Evolutionary conservation across 805 yeast species (phyloP).

Genomic region (Lachancea fermentati): DNA sequence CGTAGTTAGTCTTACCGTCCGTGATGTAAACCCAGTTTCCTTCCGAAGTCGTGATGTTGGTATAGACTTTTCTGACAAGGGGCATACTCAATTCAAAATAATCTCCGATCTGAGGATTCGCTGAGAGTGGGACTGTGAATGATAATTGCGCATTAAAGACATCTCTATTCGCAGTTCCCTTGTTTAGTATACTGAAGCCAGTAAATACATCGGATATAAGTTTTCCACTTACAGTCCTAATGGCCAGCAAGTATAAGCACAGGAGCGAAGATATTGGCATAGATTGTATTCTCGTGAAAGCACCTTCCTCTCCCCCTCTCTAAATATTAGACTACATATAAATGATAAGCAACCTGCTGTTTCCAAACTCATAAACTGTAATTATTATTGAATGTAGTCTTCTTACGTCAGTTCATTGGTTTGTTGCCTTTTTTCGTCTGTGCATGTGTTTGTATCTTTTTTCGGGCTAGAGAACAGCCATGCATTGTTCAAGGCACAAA

Average conservation of each 20-base stretch:
- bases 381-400: too few species aligned
- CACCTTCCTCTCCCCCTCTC: too few species aligned
- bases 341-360: too few species aligned
- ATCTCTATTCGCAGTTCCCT: constrained; percentile 4
- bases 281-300: too few species aligned
- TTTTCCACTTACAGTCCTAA: constrained; percentile 9
- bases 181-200: constrained; percentile 6
- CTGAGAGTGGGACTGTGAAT: constrained; percentile 9
- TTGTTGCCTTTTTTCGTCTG: too few species aligned
- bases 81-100: constrained; percentile 12
- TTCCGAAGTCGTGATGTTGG: constrained; percentile 1
- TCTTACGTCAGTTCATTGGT: too few species aligned
- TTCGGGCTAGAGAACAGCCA: too few species aligned
- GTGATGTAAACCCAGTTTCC: constrained; percentile 2
- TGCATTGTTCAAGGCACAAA: too few species aligned
- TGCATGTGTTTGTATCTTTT: too few species aligned
- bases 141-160: constrained; percentile 11
- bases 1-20: constrained; percentile 3
- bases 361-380: too few species aligned
- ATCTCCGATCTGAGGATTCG: constrained; percentile 14
- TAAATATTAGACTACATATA: too few species aligned
- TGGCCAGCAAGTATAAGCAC: not conserved
- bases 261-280: constrained; percentile 1
- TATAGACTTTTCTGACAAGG: constrained; percentile 11
- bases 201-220: constrained; percentile 14